Conservation (phyloP, 768 basidiomycete genomes). For the Mycena latifolia region DNA sequence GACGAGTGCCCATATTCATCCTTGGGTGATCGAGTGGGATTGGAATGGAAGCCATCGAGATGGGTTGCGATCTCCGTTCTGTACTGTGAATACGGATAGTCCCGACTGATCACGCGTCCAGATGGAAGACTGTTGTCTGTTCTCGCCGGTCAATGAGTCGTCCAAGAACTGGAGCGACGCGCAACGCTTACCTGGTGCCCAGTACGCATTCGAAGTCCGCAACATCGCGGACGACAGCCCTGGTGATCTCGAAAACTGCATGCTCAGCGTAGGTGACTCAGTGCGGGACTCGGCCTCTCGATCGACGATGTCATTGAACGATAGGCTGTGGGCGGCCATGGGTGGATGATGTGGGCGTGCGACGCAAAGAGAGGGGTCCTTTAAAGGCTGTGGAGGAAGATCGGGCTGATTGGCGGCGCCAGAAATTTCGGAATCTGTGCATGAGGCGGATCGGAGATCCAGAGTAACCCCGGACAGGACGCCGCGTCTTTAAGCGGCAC, state of each 20-base stretch:
- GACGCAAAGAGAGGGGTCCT: background rate
- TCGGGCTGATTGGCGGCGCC: constrained; percentile 8
- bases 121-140: background rate
- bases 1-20: background rate
- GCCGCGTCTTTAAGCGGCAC: background rate
- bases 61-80: background rate
- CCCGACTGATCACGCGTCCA: background rate
- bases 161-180: accelerated
- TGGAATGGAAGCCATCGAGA: background rate
- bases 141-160: no score
- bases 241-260: background rate
- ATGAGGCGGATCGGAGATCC: constrained; percentile 14
- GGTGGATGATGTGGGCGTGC: background rate
- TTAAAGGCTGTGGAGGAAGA: constrained; percentile 6
- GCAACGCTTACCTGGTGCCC: background rate
- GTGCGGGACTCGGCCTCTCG: background rate
- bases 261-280: background rate
- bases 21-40: background rate
- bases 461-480: constrained; percentile 4
- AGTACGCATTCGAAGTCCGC: background rate
- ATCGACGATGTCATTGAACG: constrained; percentile 4
- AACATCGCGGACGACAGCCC: background rate
- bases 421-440: background rate
- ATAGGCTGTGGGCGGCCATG: background rate
- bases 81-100: constrained; percentile 1